A percentile compares a stretch with the other conserved stretches of the same genome.
Conservation (phyloP, 768 basidiomycete species). For the Leccinum sublutescens region DNA sequence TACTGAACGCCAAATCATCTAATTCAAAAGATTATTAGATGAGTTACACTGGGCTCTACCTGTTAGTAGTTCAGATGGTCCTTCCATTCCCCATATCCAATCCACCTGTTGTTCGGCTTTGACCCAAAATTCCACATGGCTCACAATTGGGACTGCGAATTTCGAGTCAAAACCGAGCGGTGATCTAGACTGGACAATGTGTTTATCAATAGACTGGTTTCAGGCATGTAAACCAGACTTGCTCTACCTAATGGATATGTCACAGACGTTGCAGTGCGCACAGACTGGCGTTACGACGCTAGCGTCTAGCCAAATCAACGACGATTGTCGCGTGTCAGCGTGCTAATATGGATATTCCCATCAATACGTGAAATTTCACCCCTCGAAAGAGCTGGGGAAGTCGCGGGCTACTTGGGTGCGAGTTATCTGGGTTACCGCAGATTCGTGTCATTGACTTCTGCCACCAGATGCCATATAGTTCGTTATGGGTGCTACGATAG, state of each 20-base stretch:
- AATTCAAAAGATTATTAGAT: too few relatives aligned
- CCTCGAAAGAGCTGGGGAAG: constrained; percentile 52
- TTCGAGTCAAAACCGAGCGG: background rate
- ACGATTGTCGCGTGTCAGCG: background rate
- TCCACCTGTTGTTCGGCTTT: background rate
- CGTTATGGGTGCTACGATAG: constrained; percentile 30
- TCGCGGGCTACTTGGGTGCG: constrained; percentile 78
- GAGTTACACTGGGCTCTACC: too few relatives aligned
- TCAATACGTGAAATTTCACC: background rate
- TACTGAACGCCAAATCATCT: too few relatives aligned
- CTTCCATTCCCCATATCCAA: too few relatives aligned
- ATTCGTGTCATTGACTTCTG: constrained; percentile 3
- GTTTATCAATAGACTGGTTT: constrained; percentile 3
- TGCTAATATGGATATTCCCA: background rate
- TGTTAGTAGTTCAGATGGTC: too few relatives aligned
- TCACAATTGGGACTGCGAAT: background rate
- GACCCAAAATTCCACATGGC: background rate
- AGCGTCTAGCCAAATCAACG: background rate
- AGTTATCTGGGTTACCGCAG: background rate
- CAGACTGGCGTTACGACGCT: background rate
- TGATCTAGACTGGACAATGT: background rate
- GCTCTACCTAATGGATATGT: constrained; percentile 6
- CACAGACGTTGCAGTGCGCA: background rate
- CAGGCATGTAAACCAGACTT: background rate
- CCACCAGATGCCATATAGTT: constrained; percentile 58